A percentile compares a stretch with the other conserved stretches of the same genome.
These are phyloP conservation scores for Colletotrichum costaricense DNA, from an alignment of 2,329 filamentous ascomycete species.

Conservation along the genomic window DNA sequence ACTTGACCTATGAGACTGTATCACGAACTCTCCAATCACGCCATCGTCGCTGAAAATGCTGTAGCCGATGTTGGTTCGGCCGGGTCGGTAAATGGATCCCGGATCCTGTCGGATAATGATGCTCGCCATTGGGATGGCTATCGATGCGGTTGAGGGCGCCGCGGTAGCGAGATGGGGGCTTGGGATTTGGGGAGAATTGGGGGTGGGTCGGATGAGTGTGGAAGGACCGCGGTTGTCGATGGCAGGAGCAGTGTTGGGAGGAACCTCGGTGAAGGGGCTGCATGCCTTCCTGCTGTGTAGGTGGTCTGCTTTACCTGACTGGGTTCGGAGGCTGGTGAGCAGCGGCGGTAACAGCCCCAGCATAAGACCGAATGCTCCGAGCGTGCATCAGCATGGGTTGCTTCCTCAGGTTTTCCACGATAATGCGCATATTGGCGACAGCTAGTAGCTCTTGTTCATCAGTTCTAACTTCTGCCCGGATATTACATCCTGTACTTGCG, in stretches of 20 bases:
- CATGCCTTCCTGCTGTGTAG: rapidly evolving
- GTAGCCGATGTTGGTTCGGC: neutral
- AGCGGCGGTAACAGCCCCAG: no score
- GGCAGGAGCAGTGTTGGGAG: neutral
- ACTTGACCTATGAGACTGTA: no score
- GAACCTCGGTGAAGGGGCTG: neutral
- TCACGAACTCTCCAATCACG: neutral
- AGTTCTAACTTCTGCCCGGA: no score
- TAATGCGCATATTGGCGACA: no score
- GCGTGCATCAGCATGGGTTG: no score
- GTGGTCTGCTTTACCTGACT: neutral
- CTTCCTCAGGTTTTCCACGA: no score
- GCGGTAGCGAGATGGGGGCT: neutral
- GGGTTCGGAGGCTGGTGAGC: no score
- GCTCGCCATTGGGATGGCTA: neutral
- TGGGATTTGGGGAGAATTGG: neutral
- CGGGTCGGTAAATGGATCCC: neutral
- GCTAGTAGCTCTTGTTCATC: no score
- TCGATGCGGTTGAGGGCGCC: neutral
- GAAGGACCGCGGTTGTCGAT: neutral
- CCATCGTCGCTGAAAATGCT: neutral
- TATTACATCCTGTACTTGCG: no score
- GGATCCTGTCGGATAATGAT: neutral
- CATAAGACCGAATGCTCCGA: no score
- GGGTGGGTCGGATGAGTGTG: no score